Evolutionary conservation across 345 rosid genomes (phyloP), one percentile per base, ranked within the genome.

Genomic region (Mallotus nudiflorus): DNA sequence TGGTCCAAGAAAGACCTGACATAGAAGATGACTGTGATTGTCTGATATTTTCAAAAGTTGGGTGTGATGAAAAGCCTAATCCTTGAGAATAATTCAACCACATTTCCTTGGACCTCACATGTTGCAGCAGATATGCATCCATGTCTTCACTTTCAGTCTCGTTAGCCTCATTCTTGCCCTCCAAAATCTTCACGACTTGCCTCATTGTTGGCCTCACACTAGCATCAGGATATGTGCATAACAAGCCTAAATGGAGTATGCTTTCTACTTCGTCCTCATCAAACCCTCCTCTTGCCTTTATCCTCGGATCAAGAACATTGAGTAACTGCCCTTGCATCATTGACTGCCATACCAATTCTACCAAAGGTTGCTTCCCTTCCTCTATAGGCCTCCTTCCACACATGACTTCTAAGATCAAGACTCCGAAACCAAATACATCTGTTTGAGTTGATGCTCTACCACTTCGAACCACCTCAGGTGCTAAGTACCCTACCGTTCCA

Each of bases 401-500:
- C 78, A 84, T 78, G 5, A 84, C 86, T 73, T 89, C 91, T 29
- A 89, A 68, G 7, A 82, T 72, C 56, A 87, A 59, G 44, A 85
- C 69, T 40, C 87, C 88, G 37, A 85, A 78, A 24, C 94, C 83
- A 11, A 77, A 87, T 28, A 86, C 82, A 62, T 86, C 87, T 0
- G 88, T 82, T 62, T 50, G 80, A 0, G 81, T 68, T 0, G 88
- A 81, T 27, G 80, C 87, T 65, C 82, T 76, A 33, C 96, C 88
- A 1, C 66, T 54, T 64, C 83, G 71, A 33, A 82, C 40, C 66
- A 82, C 85, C 68, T 89, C 96, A 2, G 97, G 97, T 3, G 98
- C 92, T 25, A 91, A 56, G 78, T 88, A 93, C 4, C 98, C 98
- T 0, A 84, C 82, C 0, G 96, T 89, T 55, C 96, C 88, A 1